These are phyloP conservation scores for Trichoderma polysporum DNA, from an alignment of 2,329 filamentous ascomycete genomes.

Conservation along the genomic window DNA sequence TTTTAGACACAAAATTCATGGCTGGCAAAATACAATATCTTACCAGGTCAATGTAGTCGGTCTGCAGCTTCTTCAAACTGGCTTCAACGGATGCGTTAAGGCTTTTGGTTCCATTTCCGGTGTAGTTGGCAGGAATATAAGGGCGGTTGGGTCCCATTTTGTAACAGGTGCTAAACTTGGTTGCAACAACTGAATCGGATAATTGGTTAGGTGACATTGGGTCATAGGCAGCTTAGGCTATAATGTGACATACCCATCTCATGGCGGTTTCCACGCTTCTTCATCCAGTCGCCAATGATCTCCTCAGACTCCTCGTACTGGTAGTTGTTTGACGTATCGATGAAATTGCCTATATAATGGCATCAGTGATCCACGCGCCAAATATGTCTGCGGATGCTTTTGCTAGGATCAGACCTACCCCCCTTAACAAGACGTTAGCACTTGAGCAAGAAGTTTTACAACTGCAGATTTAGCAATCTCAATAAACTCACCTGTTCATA, in stretches of 20 bases:
- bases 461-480: not conserved
- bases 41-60: conserved; percentile 67
- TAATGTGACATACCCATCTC: conserved; percentile 52
- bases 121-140: conserved; percentile 51
- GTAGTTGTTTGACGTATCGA: conserved; percentile 71
- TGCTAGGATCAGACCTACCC: conserved; percentile 23
- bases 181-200: conserved; percentile 56
- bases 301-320: conserved; percentile 61
- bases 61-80: conserved; percentile 62
- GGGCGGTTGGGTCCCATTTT: conserved; percentile 41
- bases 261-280: conserved; percentile 61
- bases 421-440: conserved; percentile 28
- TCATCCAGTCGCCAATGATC: conserved; percentile 73
- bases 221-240: not conserved
- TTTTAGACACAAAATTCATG: too few species aligned
- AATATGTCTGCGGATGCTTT: not conserved
- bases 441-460: not conserved
- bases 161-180: conserved; percentile 66
- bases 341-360: conserved; percentile 61
- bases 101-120: conserved; percentile 63
- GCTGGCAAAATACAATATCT: conserved; percentile 18
- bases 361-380: not conserved
- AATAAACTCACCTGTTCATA: conserved; percentile 48
- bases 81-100: conserved; percentile 54
- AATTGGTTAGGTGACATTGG: not conserved